Conservation (phyloP, 164 flowering plant species). For the Magnolia changhungtana region DNA sequence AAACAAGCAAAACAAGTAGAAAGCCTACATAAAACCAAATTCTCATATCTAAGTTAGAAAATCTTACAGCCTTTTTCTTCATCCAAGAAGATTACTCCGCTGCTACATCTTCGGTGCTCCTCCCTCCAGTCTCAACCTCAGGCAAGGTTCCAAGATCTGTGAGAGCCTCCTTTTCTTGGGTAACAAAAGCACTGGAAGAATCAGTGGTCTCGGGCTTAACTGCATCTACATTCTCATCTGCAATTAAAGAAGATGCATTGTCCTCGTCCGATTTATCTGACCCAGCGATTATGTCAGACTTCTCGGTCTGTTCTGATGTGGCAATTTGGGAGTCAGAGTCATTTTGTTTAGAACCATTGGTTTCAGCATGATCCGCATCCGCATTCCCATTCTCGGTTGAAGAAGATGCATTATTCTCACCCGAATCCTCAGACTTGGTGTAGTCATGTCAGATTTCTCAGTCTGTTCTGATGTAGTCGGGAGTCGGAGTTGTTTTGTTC, state of each 20-base stretch:
- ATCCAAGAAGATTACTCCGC: slow-evolving; percentile 33
- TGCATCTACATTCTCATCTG: slow-evolving; percentile 22
- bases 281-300: slow-evolving; percentile 13
- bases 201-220: slow-evolving; percentile 5
- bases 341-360: background rate
- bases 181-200: slow-evolving; percentile 20
- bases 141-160: slow-evolving; percentile 58
- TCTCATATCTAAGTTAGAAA: background rate
- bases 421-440: slow-evolving; percentile 1
- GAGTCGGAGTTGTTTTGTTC: background rate
- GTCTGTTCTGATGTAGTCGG: slow-evolving; percentile 14
- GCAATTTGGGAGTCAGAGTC: background rate
- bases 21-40: background rate
- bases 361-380: background rate
- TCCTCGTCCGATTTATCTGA: slow-evolving; percentile 11
- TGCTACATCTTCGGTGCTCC: slow-evolving; percentile 32
- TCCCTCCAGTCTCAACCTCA: slow-evolving; percentile 29
- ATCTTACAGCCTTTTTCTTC: background rate
- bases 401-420: background rate
- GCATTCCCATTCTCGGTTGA: background rate
- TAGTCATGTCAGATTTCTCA: slow-evolving; percentile 11
- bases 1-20: background rate
- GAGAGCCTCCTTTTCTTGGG: slow-evolving; percentile 54
- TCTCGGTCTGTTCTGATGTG: slow-evolving; percentile 21
- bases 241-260: slow-evolving; percentile 12